phyloP scores from a whole-genome alignment of 768 basidiomycete genomes.

The Tulasnella sp. region DNA sequence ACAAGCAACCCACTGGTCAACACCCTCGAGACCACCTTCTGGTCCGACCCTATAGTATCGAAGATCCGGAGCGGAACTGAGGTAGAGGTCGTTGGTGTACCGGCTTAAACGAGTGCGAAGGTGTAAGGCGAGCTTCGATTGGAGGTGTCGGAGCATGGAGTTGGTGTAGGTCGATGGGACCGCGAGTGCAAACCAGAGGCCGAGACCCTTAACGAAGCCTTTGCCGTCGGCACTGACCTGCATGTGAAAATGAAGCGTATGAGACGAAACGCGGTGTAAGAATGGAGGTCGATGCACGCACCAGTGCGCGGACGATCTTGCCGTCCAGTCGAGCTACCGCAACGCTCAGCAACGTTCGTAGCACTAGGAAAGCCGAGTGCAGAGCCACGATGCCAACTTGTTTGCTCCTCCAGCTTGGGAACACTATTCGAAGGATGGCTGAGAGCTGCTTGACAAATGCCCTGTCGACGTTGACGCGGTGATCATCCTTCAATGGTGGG shows the following conservation, averaged over 20 bases:
- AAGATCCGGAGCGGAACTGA: constrained; percentile 70
- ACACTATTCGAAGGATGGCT: constrained; percentile 73
- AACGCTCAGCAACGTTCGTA: constrained; percentile 85
- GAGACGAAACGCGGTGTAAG: background rate
- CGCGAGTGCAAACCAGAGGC: constrained; percentile 86
- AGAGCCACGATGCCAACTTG: constrained; percentile 73
- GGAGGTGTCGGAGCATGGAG: constrained; percentile 90
- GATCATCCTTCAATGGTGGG: constrained; percentile 53
- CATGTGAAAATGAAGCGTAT: background rate
- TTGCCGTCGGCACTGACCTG: constrained; percentile 79
- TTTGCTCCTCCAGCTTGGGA: constrained; percentile 64
- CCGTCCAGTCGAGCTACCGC: constrained; percentile 89
- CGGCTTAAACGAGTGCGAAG: constrained; percentile 86
- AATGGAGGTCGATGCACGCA: constrained; percentile 41
- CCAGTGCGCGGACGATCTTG: constrained; percentile 83
- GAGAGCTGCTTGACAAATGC: constrained; percentile 72
- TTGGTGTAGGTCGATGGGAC: constrained; percentile 96
- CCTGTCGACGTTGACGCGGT: constrained; percentile 69
- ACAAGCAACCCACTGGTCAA: constrained; percentile 62
- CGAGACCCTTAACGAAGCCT: constrained; percentile 81
- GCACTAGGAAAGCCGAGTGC: constrained; percentile 84
- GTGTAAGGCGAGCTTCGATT: constrained; percentile 79
- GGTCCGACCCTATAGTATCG: constrained; percentile 61
- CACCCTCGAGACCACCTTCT: constrained; percentile 56
- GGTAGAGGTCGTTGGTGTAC: constrained; percentile 90